Percentiles rank a stretch among this genome's conserved stretches.
Evolutionary conservation across 1,284 basidiomycete genomes (phyloP).

Genomic region (Tremellales sp.): DNA sequence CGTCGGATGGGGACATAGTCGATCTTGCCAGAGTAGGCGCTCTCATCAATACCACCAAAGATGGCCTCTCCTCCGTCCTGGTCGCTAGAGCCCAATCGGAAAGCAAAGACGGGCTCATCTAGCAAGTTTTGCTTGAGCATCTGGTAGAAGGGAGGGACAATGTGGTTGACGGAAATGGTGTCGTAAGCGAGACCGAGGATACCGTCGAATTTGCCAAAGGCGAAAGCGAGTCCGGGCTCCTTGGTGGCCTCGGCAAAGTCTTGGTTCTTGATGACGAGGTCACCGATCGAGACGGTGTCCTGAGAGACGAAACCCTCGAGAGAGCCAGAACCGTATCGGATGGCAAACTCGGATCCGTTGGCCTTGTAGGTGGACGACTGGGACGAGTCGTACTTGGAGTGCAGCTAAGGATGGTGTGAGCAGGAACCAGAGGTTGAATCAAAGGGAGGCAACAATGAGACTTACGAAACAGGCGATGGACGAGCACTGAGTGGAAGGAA

Average conservation of each 20-base stretch:
- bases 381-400: constrained; percentile 85
- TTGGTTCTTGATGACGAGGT: constrained; percentile 69
- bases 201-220: constrained; percentile 91
- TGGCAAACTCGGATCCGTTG: constrained; percentile 87
- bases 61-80: constrained; percentile 86
- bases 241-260: constrained; percentile 96
- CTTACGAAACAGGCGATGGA: constrained; percentile 91
- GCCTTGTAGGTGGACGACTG: constrained; percentile 82
- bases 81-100: constrained; percentile 85
- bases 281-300: constrained; percentile 79
- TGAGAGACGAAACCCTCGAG: constrained; percentile 95
- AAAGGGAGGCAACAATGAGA: constrained; percentile 10
- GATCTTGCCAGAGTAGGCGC: constrained; percentile 77
- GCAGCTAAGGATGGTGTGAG: constrained; percentile 54
- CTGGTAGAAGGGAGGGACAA: constrained; percentile 91
- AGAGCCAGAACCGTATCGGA: constrained; percentile 94
- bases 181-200: constrained; percentile 94
- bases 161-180: constrained; percentile 88
- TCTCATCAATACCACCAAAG: constrained; percentile 85
- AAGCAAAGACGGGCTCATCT: constrained; percentile 85
- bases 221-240: constrained; percentile 96
- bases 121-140: constrained; percentile 83
- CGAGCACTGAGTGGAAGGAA: constrained; percentile 77
- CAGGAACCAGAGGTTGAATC: not conserved
- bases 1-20: constrained; percentile 86